Conservation (phyloP, 345 rosid species). For the Eucalyptus caleyi region DNA sequence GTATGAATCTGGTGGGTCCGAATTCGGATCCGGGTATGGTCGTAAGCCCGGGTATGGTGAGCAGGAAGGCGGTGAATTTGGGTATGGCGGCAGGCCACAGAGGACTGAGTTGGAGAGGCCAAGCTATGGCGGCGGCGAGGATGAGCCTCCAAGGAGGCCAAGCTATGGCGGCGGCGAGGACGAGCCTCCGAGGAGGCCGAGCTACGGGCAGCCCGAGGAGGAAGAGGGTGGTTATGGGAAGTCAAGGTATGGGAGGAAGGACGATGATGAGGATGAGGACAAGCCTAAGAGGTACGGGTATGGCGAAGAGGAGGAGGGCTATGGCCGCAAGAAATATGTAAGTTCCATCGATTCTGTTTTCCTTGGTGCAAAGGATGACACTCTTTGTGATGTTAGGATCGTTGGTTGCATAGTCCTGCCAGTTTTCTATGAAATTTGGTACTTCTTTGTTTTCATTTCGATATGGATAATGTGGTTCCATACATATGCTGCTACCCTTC, state of each 20-base stretch:
- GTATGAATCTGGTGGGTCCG: neutral
- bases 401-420: neutral
- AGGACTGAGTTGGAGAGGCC: slow-evolving; percentile 11
- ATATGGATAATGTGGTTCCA: neutral
- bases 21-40: slow-evolving; percentile 4
- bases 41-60: neutral
- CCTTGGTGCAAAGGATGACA: neutral
- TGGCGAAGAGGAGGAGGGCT: slow-evolving; percentile 50
- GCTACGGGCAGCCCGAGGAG: slow-evolving; percentile 24
- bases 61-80: slow-evolving; percentile 1
- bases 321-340: slow-evolving; percentile 88
- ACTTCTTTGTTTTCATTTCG: neutral
- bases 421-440: neutral
- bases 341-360: neutral
- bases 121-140: neutral
- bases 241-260: slow-evolving; percentile 6
- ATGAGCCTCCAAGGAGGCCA: slow-evolving; percentile 5
- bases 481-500: neutral
- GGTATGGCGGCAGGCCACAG: slow-evolving; percentile 11
- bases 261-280: slow-evolving; percentile 39
- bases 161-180: neutral
- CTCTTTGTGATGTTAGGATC: neutral
- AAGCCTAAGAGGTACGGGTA: slow-evolving; percentile 21
- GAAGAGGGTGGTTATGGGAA: slow-evolving; percentile 28
- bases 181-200: slow-evolving; percentile 5